These are phyloP conservation scores for Pseudocercospora fijiensis DNA, from an alignment of 2,329 filamentous ascomycete genomes.

Conservation along the genomic window DNA sequence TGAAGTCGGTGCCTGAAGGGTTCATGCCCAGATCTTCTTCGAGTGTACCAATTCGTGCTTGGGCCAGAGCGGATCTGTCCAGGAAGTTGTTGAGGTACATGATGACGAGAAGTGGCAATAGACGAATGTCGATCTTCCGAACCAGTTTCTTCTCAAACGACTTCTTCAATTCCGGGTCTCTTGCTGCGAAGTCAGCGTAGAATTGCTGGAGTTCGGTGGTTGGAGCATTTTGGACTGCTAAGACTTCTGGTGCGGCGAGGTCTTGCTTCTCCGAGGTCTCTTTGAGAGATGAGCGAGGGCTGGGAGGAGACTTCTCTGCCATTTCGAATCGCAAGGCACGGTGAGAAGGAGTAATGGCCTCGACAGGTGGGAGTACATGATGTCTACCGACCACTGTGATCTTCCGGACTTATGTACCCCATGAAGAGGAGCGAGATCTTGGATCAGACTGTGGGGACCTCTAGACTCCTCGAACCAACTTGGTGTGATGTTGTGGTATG, in stretches of 20 bases:
- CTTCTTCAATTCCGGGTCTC: background rate
- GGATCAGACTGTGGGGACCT: background rate
- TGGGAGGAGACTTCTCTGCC: background rate
- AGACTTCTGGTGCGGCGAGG: background rate
- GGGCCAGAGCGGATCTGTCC: conserved; percentile 38
- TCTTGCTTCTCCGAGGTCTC: background rate
- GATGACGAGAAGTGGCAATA: conserved; percentile 67
- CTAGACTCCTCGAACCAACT: background rate
- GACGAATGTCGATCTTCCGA: conserved; percentile 68
- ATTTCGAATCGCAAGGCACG: background rate
- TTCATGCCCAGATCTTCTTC: background rate
- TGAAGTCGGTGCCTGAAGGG: background rate
- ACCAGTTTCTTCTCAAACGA: conserved; percentile 50
- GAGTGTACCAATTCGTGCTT: conserved; percentile 30
- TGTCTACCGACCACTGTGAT: background rate
- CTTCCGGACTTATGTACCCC: background rate
- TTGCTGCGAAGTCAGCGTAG: background rate
- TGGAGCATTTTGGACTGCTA: background rate
- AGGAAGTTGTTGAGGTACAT: conserved; percentile 77
- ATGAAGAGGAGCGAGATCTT: background rate
- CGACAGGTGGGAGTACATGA: no score
- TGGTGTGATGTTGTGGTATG: background rate
- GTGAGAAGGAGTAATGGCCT: background rate
- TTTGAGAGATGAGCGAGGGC: background rate
- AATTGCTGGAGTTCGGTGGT: background rate